A percentile compares a stretch with the other conserved stretches of the same genome.
Evolutionary conservation across 345 rosid genomes (phyloP).

Genomic region (Kernera saxatilis): DNA sequence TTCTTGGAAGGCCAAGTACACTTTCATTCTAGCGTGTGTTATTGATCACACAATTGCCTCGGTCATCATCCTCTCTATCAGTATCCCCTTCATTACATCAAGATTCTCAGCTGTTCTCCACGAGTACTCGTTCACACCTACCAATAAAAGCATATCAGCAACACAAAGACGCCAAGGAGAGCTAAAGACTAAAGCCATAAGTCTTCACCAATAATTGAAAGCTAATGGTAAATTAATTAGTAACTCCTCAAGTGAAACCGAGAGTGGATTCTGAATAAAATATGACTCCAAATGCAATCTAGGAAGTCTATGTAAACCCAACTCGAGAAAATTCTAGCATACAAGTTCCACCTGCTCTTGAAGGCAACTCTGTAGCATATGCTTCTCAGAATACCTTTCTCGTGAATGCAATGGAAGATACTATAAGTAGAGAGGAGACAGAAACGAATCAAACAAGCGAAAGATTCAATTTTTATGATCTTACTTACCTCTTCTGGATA

Average conservation of each 20-base stretch:
- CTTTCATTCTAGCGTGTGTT: conserved; percentile 69
- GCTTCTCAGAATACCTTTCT: conserved; percentile 83
- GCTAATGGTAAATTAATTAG: conserved; percentile 67
- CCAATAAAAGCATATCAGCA: conserved; percentile 4
- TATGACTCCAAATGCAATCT: not conserved
- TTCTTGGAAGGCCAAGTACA: conserved; percentile 79
- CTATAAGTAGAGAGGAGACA: not conserved
- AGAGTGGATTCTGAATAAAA: not conserved
- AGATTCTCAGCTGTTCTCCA: conserved; percentile 73
- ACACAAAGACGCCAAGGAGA: not conserved
- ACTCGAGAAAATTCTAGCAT: not conserved
- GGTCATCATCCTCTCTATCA: conserved; percentile 81
- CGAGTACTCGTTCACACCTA: conserved; percentile 88
- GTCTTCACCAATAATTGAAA: conserved; percentile 35
- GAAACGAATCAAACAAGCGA: not conserved
- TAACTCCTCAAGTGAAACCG: conserved; percentile 70
- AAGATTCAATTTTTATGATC: not conserved
- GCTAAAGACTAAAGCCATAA: not conserved
- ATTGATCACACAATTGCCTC: conserved; percentile 84
- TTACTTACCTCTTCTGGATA: conserved; percentile 67
- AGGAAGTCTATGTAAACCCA: not conserved
- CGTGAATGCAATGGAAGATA: not conserved
- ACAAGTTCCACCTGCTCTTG: conserved; percentile 49
- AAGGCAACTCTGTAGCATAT: conserved; percentile 76
- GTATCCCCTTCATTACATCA: conserved; percentile 61